Base-by-base conservation (phyloP, 345 rosid genomes). In the Abelmoschus esculentus region DNA sequence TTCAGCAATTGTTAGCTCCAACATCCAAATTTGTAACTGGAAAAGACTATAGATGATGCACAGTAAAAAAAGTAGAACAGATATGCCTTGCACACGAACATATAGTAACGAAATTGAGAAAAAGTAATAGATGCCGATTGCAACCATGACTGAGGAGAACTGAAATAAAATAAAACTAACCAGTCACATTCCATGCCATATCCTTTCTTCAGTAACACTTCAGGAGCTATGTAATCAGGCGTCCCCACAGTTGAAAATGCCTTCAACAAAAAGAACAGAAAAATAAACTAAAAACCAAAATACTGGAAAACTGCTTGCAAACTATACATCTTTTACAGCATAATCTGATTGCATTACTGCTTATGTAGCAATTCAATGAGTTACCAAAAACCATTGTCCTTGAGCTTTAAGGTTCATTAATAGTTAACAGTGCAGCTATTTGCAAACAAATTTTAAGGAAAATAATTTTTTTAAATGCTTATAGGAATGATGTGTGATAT, bases 141-240 rank as follows among this genome's bases (percentile, higher is more conserved):
- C 65, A 71, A 49, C 40, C 38, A 17, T 22, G 56, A 70, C 47
- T 19, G 29, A 52, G 60, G 74, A 26, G 64, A 7, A 63, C 18
- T 38, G 55, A 61, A 10, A 49, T 44, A 40, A 29, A 50, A 65
- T 70, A 67, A 29, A 71, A 83, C 96, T 84, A 70, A 90, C 98
- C 98, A 93, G 80, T 93, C 98, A 79, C 98, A 93, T 78, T 93
- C 98, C 92, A 87, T 87, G 89, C 98, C 97, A 81, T 93, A 93
- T 80, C 97, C 98, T 80, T 90, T 92, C 96, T 92, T 92, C 79
- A 90, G 80, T 70, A 92, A 84, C 46, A 92, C 96, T 83, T 92
- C 98, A 58, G 98, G 98, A 82, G 98, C 96, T 70, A 92, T 92
- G 81, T 92, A 92, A 73, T 92, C 98, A 2, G 97, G 97, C 12